Percentiles rank a stretch among this genome's conserved stretches.
phyloP scores from a whole-genome alignment of 1,284 basidiomycete genomes.

The Amylostereum areolatum region DNA sequence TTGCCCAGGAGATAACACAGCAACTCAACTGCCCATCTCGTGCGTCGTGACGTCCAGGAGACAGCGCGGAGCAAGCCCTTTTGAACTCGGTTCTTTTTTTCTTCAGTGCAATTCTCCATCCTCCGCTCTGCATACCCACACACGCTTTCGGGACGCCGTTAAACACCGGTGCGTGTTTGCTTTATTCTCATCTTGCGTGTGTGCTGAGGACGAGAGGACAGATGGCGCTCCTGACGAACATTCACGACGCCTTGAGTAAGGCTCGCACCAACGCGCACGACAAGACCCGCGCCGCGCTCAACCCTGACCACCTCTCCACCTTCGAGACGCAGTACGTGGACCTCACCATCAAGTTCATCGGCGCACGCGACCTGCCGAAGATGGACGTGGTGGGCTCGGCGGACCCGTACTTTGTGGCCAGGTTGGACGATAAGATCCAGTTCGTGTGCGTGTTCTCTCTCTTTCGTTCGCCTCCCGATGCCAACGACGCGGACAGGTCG shows the following conservation, averaged over 20 bases:
- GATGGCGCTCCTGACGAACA: neutral
- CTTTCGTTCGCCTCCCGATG: neutral
- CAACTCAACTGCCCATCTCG: no score
- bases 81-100: no score
- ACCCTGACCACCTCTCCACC: neutral
- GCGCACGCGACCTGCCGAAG: constrained; percentile 59
- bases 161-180: no score
- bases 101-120: no score
- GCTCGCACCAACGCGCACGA: neutral
- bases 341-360: constrained; percentile 60
- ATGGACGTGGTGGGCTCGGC: constrained; percentile 64
- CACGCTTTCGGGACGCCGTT: no score
- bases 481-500: constrained; percentile 39
- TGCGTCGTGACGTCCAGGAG: no score
- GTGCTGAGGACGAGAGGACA: no score
- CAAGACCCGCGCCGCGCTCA: neutral
- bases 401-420: constrained; percentile 69
- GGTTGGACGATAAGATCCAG: constrained; percentile 52
- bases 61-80: no score
- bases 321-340: constrained; percentile 38
- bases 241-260: neutral
- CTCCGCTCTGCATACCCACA: no score
- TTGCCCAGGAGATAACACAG: no score
- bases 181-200: no score
- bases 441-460: constrained; percentile 45